A percentile compares a stretch with the other conserved stretches of the same genome.
Evolutionary conservation across 345 rosid species (phyloP).

Genomic region (Sisymbrium altissimum): DNA sequence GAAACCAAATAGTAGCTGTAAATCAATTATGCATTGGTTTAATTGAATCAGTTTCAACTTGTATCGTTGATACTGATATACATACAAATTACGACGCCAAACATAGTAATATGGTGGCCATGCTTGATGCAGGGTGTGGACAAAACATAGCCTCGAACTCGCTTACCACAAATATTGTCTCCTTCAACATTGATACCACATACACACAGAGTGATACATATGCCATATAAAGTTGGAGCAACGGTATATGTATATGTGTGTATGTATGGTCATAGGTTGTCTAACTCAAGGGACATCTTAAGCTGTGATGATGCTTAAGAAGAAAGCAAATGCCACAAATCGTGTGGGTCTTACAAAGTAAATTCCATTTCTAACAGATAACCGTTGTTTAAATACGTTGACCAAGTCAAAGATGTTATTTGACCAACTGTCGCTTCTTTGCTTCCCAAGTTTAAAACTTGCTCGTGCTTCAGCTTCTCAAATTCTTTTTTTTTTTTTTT

Average conservation of each 20-base stretch:
- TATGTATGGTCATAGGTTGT: slow-evolving; percentile 23
- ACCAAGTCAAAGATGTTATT: slow-evolving; percentile 30
- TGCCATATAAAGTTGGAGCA: neutral
- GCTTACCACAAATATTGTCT: slow-evolving; percentile 29
- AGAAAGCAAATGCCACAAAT: slow-evolving; percentile 23
- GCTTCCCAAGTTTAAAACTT: neutral
- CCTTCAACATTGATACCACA: slow-evolving; percentile 22
- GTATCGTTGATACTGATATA: neutral
- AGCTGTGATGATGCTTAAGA: slow-evolving; percentile 19
- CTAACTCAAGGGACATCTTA: slow-evolving; percentile 5
- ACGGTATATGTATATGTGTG: neutral
- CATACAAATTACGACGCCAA: neutral
- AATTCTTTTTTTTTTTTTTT: neutral
- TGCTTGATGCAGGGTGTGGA: slow-evolving; percentile 21
- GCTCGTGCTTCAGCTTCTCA: neutral
- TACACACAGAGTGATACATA: neutral
- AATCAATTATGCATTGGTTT: neutral
- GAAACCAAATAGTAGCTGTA: neutral
- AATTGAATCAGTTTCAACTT: neutral
- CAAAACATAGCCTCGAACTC: slow-evolving; percentile 28
- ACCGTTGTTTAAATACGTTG: slow-evolving; percentile 14
- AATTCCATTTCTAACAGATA: slow-evolving; percentile 4
- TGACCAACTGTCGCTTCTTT: slow-evolving; percentile 28
- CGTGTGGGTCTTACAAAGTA: neutral
- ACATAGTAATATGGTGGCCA: slow-evolving; percentile 22